Percentiles rank a stretch among this genome's conserved stretches.
phyloP scores from a whole-genome alignment of 805 yeast species.

The Starmera pachycereana region DNA sequence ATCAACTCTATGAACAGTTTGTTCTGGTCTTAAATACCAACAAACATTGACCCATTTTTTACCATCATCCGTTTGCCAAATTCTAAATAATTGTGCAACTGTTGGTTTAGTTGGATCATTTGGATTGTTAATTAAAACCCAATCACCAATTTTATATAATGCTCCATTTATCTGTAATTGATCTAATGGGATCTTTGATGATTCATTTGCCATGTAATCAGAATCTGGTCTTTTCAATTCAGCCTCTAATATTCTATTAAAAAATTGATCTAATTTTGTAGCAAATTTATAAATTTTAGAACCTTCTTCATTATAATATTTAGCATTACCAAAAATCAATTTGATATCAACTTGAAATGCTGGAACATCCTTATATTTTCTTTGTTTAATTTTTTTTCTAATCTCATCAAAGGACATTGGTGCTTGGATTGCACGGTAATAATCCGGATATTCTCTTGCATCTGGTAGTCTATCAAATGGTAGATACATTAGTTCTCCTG shows the following conservation, averaged over 20 bases:
- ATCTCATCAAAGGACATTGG: slow-evolving; percentile 68
- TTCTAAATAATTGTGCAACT: slow-evolving; percentile 85
- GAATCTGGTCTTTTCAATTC: slow-evolving; percentile 79
- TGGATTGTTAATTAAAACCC: slow-evolving; percentile 83
- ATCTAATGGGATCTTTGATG: slow-evolving; percentile 70
- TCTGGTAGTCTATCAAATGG: slow-evolving; percentile 82
- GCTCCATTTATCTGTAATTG: slow-evolving; percentile 61
- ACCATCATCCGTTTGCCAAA: slow-evolving; percentile 83
- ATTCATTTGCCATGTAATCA: slow-evolving; percentile 49
- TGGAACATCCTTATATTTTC: slow-evolving; percentile 71
- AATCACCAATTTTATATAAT: slow-evolving; percentile 80
- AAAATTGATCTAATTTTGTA: slow-evolving; percentile 48
- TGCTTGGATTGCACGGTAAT: slow-evolving; percentile 40
- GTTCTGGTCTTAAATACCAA: slow-evolving; percentile 97
- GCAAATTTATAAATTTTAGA: slow-evolving; percentile 53
- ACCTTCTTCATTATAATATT: slow-evolving; percentile 48
- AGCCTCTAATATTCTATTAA: slow-evolving; percentile 44
- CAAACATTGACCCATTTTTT: slow-evolving; percentile 86
- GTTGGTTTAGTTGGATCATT: slow-evolving; percentile 87
- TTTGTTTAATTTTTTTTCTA: slow-evolving; percentile 72
- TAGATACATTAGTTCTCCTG: slow-evolving; percentile 38
- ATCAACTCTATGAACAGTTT: slow-evolving; percentile 90
- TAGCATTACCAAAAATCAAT: slow-evolving; percentile 65
- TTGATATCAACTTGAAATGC: slow-evolving; percentile 69
- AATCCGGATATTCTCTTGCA: slow-evolving; percentile 28